A percentile compares a stretch with the other conserved stretches of the same genome.
Conservation (phyloP, 805 yeast species). For the Novakomyces olei region DNA sequence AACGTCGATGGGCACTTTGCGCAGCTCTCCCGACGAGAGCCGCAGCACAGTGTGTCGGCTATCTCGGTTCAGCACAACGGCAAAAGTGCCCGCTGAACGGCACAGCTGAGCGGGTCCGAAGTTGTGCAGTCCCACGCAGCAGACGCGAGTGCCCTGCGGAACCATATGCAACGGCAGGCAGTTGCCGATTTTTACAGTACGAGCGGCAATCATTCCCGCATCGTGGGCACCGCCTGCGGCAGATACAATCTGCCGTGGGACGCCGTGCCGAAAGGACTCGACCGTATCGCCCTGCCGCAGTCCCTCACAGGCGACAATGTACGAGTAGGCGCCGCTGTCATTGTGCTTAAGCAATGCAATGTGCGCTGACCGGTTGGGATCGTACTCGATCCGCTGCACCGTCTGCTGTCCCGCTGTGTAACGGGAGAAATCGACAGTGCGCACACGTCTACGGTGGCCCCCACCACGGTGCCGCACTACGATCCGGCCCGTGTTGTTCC, state of each 20-base stretch:
- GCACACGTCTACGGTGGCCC: conserved; percentile 73
- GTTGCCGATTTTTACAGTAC: conserved; percentile 80
- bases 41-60: conserved; percentile 57
- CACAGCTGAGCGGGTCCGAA: conserved; percentile 73
- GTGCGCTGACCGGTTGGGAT: conserved; percentile 85
- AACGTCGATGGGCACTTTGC: conserved; percentile 65
- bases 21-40: conserved; percentile 79
- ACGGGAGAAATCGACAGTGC: conserved; percentile 62
- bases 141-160: conserved; percentile 83
- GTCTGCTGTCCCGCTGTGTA: conserved; percentile 44
- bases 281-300: conserved; percentile 79
- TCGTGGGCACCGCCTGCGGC: conserved; percentile 78
- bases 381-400: conserved; percentile 79
- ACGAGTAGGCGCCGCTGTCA: conserved; percentile 39
- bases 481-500: conserved; percentile 71
- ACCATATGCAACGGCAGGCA: conserved; percentile 81
- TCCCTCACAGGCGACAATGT: conserved; percentile 81
- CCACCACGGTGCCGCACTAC: conserved; percentile 94
- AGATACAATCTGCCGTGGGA: conserved; percentile 47
- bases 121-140: conserved; percentile 58
- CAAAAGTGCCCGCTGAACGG: conserved; percentile 87
- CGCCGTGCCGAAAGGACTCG: conserved; percentile 73
- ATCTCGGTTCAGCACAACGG: conserved; percentile 59
- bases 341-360: conserved; percentile 61
- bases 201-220: conserved; percentile 71